Evolutionary conservation across 2,329 filamentous ascomycete genomes (phyloP), one percentile per base, ranked within the genome.

Genomic region (Fusarium multiceps): DNA sequence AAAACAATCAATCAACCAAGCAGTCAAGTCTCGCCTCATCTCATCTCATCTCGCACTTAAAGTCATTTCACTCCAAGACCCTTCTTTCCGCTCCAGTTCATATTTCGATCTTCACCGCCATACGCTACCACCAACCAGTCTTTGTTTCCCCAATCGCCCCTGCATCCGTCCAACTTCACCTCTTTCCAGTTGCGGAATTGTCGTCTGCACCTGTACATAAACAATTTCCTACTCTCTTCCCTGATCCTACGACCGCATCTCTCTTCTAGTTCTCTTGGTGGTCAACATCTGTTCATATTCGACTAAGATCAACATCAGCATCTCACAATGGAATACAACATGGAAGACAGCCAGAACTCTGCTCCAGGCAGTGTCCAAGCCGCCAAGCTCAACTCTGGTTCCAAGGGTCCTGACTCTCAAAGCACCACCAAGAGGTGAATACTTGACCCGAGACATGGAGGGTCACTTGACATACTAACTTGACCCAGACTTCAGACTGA

Each of bases 401-500:
- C 87, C 71, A 89, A 85, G 71, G 85, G 85, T 30, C 84, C 86
- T 50, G 91, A 93, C 78, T 87, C 88, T 40, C 90, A 92, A 77
- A 93, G 90, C 80, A 92, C 93, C 57, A 91, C 90, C 65, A 94
- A 94, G 83, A 88, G 92, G 92, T 94, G 82, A 55, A 81, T 65
- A 30, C 34, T 32, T 23, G 28, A 42, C 53, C 48, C 10, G 45
- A 57, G 40, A 47, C 55, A 55, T 58, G 47, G 21, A 32, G n/a
- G 21, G 37, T 40, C 11, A 42, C 23, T 30, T 12, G 25, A 42
- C 42, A 30, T 55, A 46, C 69, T 75, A 46, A 70, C 51, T 49
- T 25, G 46, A 63, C 53, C 45, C 77, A 98, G 96, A 76, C 87
- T 99, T 60, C 96, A 99, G 82, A 97, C 94, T 50, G 96, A 99